phyloP scores from a whole-genome alignment of 176 grass and related monocot species.

The Areca catechu region DNA sequence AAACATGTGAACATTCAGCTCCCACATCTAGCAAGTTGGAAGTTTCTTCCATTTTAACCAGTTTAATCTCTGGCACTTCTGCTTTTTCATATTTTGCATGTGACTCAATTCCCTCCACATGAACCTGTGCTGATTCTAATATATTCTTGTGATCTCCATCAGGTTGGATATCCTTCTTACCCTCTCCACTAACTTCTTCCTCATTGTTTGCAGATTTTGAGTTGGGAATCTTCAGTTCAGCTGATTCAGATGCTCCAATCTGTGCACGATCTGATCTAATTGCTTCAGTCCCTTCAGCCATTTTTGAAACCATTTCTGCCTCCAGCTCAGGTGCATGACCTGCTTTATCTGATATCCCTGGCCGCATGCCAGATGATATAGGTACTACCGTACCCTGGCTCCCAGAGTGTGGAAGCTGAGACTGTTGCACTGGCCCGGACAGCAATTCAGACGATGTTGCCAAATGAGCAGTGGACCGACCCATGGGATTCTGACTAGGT shows the following conservation, averaged over 20 bases:
- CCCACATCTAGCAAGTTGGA: conserved; percentile 5
- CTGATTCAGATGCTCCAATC: conserved; percentile 20
- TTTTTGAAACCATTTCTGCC: conserved; percentile 24
- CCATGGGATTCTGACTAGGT: conserved; percentile 1
- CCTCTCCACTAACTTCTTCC: conserved; percentile 21
- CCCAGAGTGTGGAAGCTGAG: conserved; percentile 11
- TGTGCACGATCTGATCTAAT: conserved; percentile 3
- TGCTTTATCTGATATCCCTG: conserved; percentile 23
- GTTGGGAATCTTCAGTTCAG: conserved; percentile 7
- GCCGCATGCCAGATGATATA: conserved; percentile 9
- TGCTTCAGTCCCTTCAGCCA: conserved; percentile 14
- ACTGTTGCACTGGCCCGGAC: not conserved
- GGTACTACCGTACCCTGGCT: conserved; percentile 16
- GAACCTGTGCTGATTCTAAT: not conserved
- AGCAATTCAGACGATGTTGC: not conserved
- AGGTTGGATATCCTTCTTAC: conserved; percentile 22
- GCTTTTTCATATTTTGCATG: not conserved
- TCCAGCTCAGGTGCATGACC: not conserved
- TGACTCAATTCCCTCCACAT: conserved; percentile 9
- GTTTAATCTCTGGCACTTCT: conserved; percentile 13
- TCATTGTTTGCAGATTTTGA: conserved; percentile 12
- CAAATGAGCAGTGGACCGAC: conserved; percentile 7
- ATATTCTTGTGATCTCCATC: conserved; percentile 23
- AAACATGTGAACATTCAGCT: conserved; percentile 25
- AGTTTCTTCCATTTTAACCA: conserved; percentile 21